These are phyloP conservation scores for Garcia nutans DNA, from an alignment of 345 rosid species.

Conservation along the genomic window DNA sequence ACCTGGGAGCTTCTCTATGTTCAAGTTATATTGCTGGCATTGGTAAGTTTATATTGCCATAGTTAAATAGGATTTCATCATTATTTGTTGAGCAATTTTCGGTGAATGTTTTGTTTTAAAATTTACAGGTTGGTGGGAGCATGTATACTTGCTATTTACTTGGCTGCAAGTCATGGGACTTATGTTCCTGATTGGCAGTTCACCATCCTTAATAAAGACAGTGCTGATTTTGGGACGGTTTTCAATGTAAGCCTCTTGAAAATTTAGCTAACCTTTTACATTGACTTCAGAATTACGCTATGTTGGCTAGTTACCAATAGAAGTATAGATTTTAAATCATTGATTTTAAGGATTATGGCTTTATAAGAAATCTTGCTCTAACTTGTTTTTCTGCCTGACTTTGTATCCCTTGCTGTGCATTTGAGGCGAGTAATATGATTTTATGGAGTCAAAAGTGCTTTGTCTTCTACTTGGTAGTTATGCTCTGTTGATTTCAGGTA, in stretches of 20 bases:
- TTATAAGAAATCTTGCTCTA: not conserved
- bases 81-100: not conserved
- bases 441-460: not conserved
- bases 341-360: not conserved
- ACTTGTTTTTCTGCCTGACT: not conserved
- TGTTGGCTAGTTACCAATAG: not conserved
- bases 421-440: not conserved
- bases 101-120: constrained; percentile 4
- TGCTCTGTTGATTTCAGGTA: constrained; percentile 44
- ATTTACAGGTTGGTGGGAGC: constrained; percentile 65
- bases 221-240: constrained; percentile 54
- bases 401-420: not conserved
- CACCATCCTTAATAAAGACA: constrained; percentile 40
- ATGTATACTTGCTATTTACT: constrained; percentile 51
- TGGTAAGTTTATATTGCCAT: constrained; percentile 44
- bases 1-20: constrained; percentile 43
- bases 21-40: constrained; percentile 59
- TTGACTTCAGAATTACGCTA: not conserved
- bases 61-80: not conserved
- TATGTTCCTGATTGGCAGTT: constrained; percentile 86
- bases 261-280: not conserved
- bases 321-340: not conserved
- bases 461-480: not conserved
- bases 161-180: constrained; percentile 53
- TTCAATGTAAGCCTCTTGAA: constrained; percentile 47